A percentile compares a stretch with the other conserved stretches of the same genome.
phyloP scores from a whole-genome alignment of 805 yeast species.

The Teunomyces gatunensis region DNA sequence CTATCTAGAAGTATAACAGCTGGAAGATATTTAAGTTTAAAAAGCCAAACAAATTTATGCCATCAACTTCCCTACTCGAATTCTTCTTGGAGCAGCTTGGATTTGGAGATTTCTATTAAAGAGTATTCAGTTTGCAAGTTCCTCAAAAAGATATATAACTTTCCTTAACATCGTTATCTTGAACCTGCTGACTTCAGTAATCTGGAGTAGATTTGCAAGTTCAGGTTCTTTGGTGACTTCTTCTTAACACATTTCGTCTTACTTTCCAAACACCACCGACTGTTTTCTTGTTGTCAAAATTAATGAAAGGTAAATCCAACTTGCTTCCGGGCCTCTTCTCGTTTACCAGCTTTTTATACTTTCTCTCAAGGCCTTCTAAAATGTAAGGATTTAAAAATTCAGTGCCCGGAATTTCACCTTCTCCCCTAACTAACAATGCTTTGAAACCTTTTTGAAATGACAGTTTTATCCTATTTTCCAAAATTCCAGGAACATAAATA shows the following conservation, averaged over 20 bases:
- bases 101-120: too few species aligned
- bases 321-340: constrained; percentile 3
- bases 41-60: too few species aligned
- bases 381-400: constrained; percentile 42
- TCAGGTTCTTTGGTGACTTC: constrained; percentile 10
- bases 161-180: background rate
- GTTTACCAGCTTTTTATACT: constrained; percentile 3
- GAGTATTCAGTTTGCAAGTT: too few species aligned
- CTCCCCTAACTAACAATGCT: constrained; percentile 56
- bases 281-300: constrained; percentile 32
- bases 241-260: constrained; percentile 52
- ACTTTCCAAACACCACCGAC: constrained; percentile 59
- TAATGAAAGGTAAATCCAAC: constrained; percentile 16
- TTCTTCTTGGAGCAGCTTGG: too few species aligned
- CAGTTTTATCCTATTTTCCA: constrained; percentile 8
- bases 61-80: too few species aligned
- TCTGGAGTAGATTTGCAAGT: background rate
- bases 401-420: constrained; percentile 61
- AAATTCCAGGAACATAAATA: constrained; percentile 52
- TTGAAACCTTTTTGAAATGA: constrained; percentile 16
- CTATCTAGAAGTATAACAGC: too few species aligned
- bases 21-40: too few species aligned
- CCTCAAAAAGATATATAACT: background rate
- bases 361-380: constrained; percentile 18
- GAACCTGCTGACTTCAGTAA: background rate